Base-by-base conservation (phyloP, 805 yeast species). In the Candida boleticola region DNA sequence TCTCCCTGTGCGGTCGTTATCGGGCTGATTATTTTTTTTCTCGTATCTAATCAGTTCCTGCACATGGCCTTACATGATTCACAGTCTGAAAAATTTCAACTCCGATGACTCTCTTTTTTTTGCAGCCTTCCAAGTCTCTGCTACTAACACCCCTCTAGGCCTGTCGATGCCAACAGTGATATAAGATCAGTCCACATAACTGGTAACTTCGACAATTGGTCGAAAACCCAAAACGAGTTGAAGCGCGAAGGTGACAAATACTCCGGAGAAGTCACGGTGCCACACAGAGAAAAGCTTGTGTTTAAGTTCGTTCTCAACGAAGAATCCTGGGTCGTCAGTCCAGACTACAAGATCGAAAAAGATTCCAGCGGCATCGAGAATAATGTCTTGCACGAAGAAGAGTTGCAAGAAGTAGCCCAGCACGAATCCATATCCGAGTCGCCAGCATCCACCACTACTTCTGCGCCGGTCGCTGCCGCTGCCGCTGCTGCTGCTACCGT, bases 161-260 rank as follows among this genome's bases (percentile, higher is more conserved):
- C 45, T 7, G 37, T 36, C 23, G n/a, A n/a, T n/a, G n/a, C n/a
- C n/a, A 47, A 44, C 37, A 33, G 37, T 18, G 33, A 36, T 21
- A 49, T 46, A 22, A 34, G 45, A 5, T 50, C 63, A 6, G 61
- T 69, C 20, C 60, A 59, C 22, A 62, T 69, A 18, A 68, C 74
- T 1, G 76, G 76, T 4, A 60, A 52, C 48, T 70, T 70, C 48
- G 73, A 69, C 46, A 50, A 61, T 42, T 70, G 76, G 76, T 43
- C 61, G 10, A 52, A 54, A 41, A 42, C 54, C 14, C 53, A 52
- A 7, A 45, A 37, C n/a, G 52, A 57, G 3, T 48, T 53, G 26
- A 47, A 44, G 9, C 40, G 46, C 16, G 48, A 46, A 4, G 42
- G 46, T 3, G 54, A 44, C 20, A 38, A 20, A 5, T 65, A 55